Percentiles rank a stretch among this genome's conserved stretches.
Conservation (phyloP, 2,329 filamentous ascomycete genomes). For the Penicillium sp. region DNA sequence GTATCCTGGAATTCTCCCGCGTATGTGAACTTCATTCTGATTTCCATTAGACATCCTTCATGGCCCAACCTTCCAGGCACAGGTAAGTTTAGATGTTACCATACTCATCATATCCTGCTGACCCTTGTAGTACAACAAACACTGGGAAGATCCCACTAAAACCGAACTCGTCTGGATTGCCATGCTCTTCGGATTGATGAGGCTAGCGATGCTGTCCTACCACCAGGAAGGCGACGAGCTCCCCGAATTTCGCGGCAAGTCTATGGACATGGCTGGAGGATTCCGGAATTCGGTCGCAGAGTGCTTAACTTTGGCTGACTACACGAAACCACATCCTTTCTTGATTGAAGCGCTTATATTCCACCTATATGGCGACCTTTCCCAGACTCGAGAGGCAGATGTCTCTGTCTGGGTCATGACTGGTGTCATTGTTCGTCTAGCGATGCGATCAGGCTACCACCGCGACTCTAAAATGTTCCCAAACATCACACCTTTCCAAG, state of each 20-base stretch:
- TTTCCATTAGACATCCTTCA: slow-evolving; percentile 65
- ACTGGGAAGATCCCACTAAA: slow-evolving; percentile 62
- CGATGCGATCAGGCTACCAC: slow-evolving; percentile 68
- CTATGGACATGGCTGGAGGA: slow-evolving; percentile 48
- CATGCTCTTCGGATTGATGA: slow-evolving; percentile 66
- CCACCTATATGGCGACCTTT: slow-evolving; percentile 64
- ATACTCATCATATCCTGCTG: background rate
- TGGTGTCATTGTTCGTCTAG: slow-evolving; percentile 62
- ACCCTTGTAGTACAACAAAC: slow-evolving; percentile 57
- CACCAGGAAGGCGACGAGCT: slow-evolving; percentile 63
- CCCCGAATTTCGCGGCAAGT: slow-evolving; percentile 62
- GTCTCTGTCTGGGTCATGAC: slow-evolving; percentile 62
- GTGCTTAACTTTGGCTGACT: slow-evolving; percentile 64
- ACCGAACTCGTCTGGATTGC: slow-evolving; percentile 64
- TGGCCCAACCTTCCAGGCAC: slow-evolving; percentile 79
- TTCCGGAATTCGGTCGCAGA: slow-evolving; percentile 62
- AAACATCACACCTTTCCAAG: slow-evolving; percentile 61
- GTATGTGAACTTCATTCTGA: background rate
- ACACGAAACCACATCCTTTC: slow-evolving; percentile 61
- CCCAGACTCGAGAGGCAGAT: slow-evolving; percentile 60
- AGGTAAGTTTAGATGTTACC: slow-evolving; percentile 48
- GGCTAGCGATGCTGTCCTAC: slow-evolving; percentile 65
- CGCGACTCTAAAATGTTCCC: slow-evolving; percentile 62
- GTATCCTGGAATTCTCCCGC: slow-evolving; percentile 36
- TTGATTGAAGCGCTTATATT: slow-evolving; percentile 64